Conservation (phyloP, 495 filamentous ascomycete genomes). For the Aspergillus nanangensis region DNA sequence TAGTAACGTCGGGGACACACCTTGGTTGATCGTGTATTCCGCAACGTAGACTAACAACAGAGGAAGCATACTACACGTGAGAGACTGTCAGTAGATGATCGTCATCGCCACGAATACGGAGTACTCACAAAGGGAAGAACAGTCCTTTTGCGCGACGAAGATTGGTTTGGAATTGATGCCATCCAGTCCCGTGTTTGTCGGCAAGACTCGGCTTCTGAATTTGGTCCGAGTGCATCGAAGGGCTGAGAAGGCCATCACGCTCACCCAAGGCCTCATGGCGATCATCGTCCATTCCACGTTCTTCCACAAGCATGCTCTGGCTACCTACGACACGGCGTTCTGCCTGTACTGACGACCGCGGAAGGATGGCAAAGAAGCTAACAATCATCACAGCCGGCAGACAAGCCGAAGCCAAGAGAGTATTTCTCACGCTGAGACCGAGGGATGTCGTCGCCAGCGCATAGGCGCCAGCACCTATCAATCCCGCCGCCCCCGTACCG, state of each 20-base stretch:
- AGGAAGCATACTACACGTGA: conserved; percentile 71
- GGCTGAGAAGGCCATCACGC: conserved; percentile 35
- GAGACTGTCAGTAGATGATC: conserved; percentile 19
- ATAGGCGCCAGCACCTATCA: conserved; percentile 84
- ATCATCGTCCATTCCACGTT: conserved; percentile 23
- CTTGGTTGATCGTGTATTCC: conserved; percentile 96
- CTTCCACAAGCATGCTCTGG: conserved; percentile 38
- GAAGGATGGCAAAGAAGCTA: conserved; percentile 79
- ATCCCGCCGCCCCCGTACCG: conserved; percentile 85
- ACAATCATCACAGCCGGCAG: conserved; percentile 79
- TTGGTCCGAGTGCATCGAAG: conserved; percentile 17
- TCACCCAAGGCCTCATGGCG: conserved; percentile 26
- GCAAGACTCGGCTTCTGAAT: conserved; percentile 17
- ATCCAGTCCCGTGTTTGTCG: conserved; percentile 9
- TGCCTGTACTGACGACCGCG: conserved; percentile 51
- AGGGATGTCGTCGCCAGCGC: conserved; percentile 76
- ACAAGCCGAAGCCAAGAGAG: conserved; percentile 69
- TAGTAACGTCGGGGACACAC: conserved; percentile 81
- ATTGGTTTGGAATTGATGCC: conserved; percentile 42
- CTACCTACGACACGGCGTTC: conserved; percentile 8
- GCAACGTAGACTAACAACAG: conserved; percentile 88
- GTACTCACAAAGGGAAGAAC: conserved; percentile 63
- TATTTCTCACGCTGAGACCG: conserved; percentile 63
- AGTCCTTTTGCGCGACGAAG: conserved; percentile 48
- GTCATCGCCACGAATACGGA: too few relatives aligned